phyloP scores from a whole-genome alignment of 371 early-diverging fungal genomes.

The Coemansia linderi region DNA sequence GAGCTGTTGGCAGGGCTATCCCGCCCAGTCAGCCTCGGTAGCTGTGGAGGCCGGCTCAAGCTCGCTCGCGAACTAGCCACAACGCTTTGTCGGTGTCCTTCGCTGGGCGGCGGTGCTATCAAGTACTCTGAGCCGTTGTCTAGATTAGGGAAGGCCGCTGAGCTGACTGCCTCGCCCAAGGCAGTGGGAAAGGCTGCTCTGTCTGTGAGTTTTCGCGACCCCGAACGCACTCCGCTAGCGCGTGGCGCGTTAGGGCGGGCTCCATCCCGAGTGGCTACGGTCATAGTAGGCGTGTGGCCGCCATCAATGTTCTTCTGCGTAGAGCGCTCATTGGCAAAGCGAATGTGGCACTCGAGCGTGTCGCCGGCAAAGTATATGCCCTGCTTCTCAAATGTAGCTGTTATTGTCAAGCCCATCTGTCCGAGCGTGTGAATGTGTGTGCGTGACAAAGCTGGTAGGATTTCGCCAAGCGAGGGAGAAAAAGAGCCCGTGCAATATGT shows the following conservation, averaged over 20 bases:
- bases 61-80: not conserved
- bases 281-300: not conserved
- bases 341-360: slow-evolving; percentile 53
- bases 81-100: not conserved
- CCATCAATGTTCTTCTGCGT: slow-evolving; percentile 6
- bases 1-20: not conserved
- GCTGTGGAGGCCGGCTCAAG: slow-evolving; percentile 5
- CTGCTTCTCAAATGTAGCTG: slow-evolving; percentile 50
- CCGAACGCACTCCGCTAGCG: slow-evolving; percentile 5
- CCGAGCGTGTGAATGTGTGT: not conserved
- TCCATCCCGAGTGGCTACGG: not conserved
- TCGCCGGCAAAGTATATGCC: slow-evolving; percentile 56
- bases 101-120: not conserved
- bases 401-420: slow-evolving; percentile 51
- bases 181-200: slow-evolving; percentile 2
- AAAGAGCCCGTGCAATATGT: not conserved
- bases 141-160: slow-evolving; percentile 13
- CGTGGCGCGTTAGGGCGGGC: not conserved
- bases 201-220: slow-evolving; percentile 13
- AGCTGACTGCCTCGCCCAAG: not conserved
- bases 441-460: not conserved
- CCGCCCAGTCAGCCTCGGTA: not conserved
- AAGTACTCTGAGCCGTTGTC: slow-evolving; percentile 30
- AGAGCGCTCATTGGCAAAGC: slow-evolving; percentile 45
- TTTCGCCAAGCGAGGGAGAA: not conserved